Evolutionary conservation across 2,329 filamentous ascomycete genomes (phyloP).

Genomic region (Anthostomella pinea): DNA sequence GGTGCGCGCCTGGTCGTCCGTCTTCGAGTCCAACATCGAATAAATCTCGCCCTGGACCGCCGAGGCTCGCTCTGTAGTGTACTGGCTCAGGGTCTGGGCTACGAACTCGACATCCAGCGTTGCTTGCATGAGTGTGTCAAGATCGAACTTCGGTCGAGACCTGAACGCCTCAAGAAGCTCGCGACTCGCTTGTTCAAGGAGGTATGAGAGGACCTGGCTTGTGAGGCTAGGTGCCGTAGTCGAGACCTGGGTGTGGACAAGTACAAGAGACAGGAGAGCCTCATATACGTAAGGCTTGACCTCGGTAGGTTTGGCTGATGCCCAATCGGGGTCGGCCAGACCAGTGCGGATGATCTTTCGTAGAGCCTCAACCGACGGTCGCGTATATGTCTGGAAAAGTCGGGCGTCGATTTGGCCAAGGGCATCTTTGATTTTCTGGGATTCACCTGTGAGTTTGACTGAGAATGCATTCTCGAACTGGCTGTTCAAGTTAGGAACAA

Average conservation of each 20-base stretch:
- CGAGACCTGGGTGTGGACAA: slow-evolving; percentile 86
- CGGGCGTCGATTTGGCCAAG: slow-evolving; percentile 85
- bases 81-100: slow-evolving; percentile 86
- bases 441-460: slow-evolving; percentile 90
- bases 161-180: slow-evolving; percentile 81
- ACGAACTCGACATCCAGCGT: slow-evolving; percentile 97
- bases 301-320: slow-evolving; percentile 66
- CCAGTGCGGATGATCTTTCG: slow-evolving; percentile 69
- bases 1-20: slow-evolving; percentile 80
- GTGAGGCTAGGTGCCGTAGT: slow-evolving; percentile 77
- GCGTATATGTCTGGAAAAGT: slow-evolving; percentile 89
- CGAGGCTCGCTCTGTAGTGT: slow-evolving; percentile 78
- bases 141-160: slow-evolving; percentile 63
- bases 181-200: slow-evolving; percentile 77
- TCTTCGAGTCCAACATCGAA: slow-evolving; percentile 82
- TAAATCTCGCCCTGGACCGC: slow-evolving; percentile 89
- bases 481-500: slow-evolving; percentile 83
- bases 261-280: slow-evolving; percentile 77
- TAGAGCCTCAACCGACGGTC: slow-evolving; percentile 67
- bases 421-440: slow-evolving; percentile 86
- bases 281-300: slow-evolving; percentile 89
- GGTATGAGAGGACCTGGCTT: slow-evolving; percentile 75
- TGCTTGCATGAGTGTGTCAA: slow-evolving; percentile 89
- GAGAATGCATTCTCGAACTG: slow-evolving; percentile 94
- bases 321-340: slow-evolving; percentile 70